phyloP scores from a whole-genome alignment of 106 monocot species.

The Dioscorea alata region DNA sequence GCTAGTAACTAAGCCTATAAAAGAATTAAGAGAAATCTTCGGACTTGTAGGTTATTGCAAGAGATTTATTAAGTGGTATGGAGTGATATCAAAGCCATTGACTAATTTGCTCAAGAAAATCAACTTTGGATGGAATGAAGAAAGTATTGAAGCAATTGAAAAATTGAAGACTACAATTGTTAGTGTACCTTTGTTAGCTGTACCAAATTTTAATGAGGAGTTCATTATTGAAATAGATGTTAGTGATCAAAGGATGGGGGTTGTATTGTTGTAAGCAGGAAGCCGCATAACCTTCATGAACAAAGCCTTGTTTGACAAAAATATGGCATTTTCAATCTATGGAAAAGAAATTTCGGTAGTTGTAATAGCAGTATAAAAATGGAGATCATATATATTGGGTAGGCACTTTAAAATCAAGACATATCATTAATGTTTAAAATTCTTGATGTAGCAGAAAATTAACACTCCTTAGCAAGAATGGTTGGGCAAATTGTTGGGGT shows the following conservation, averaged over 20 bases:
- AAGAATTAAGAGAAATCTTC: background rate
- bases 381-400: constrained; percentile 8
- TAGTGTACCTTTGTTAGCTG: background rate
- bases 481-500: constrained; percentile 5
- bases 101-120: background rate
- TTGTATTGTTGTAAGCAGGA: background rate
- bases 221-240: background rate
- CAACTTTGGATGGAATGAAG: background rate
- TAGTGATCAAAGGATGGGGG: background rate
- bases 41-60: background rate
- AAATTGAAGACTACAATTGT: background rate
- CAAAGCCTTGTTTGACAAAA: background rate
- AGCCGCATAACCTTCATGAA: background rate
- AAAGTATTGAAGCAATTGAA: background rate
- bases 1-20: background rate
- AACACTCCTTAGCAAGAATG: constrained; percentile 6
- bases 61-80: background rate
- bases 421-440: constrained; percentile 2
- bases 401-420: constrained; percentile 1
- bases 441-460: background rate
- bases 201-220: background rate
- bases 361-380: constrained; percentile 2
- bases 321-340: background rate
- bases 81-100: background rate
- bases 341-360: constrained; percentile 8